These are phyloP conservation scores for Hemisphaericaspora xylofermentans DNA, from an alignment of 1,139 yeast genomes.

Conservation along the genomic window DNA sequence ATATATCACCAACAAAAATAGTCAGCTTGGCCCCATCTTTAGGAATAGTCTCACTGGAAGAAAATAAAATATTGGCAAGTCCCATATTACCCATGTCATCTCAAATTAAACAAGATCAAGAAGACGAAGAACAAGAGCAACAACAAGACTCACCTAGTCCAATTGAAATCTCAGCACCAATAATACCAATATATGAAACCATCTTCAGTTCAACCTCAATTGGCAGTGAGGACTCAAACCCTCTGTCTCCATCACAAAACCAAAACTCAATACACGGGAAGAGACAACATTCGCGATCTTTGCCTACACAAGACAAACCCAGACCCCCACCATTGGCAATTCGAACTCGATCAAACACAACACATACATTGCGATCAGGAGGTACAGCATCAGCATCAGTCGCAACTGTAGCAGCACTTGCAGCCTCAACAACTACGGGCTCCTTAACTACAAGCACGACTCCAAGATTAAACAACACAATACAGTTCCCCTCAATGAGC, in stretches of 20 bases:
- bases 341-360: slow-evolving; percentile 29
- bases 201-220: neutral
- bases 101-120: slow-evolving; percentile 4
- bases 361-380: slow-evolving; percentile 9
- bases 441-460: slow-evolving; percentile 17
- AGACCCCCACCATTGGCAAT: slow-evolving; percentile 9
- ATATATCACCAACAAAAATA: neutral
- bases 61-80: slow-evolving; percentile 33
- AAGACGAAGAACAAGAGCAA: slow-evolving; percentile 1
- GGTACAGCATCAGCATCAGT: slow-evolving; percentile 4
- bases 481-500: slow-evolving; percentile 10
- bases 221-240: slow-evolving; percentile 7
- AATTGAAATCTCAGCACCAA: neutral
- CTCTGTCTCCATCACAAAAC: too few relatives aligned
- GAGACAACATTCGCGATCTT: slow-evolving; percentile 37
- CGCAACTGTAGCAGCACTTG: too few relatives aligned
- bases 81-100: slow-evolving; percentile 34
- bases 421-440: slow-evolving; percentile 15
- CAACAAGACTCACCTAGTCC: slow-evolving; percentile 1
- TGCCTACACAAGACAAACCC: slow-evolving; percentile 23
- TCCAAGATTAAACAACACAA: slow-evolving; percentile 1
- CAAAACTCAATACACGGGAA: slow-evolving; percentile 7
- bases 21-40: slow-evolving; percentile 5
- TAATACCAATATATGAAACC: neutral
- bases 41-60: slow-evolving; percentile 5